These are phyloP conservation scores for Diaporthe nobilis DNA, from an alignment of 2,329 filamentous ascomycete species.

Conservation along the genomic window DNA sequence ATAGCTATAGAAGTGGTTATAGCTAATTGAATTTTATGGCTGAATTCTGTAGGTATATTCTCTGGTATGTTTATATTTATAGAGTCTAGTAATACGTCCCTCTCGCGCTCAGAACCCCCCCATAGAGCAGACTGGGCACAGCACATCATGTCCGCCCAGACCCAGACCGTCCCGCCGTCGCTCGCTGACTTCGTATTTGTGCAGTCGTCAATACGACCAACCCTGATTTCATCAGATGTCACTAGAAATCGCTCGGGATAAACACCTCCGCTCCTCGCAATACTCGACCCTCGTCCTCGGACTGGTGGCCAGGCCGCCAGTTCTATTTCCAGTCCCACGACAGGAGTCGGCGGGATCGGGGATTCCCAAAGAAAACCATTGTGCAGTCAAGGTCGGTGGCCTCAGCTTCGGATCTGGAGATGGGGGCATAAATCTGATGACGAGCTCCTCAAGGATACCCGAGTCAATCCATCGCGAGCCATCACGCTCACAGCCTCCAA, in stretches of 20 bases:
- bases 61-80: too few species aligned
- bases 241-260: not conserved
- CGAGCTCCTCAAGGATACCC: constrained; percentile 15
- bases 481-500: not conserved
- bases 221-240: constrained; percentile 5
- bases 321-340: constrained; percentile 8
- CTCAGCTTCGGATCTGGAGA: not conserved
- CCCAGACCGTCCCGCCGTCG: not conserved
- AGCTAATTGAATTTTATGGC: too few species aligned
- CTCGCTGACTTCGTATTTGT: constrained; percentile 22
- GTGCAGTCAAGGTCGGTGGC: not conserved
- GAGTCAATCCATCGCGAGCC: constrained; percentile 19
- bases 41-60: too few species aligned
- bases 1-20: too few species aligned
- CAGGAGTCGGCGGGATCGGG: not conserved
- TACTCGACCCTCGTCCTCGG: constrained; percentile 5
- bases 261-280: not conserved
- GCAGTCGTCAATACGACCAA: constrained; percentile 6
- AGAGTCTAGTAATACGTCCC: not conserved
- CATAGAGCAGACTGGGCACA: not conserved
- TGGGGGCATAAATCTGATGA: constrained; percentile 21
- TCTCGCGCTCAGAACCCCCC: not conserved
- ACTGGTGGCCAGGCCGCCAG: not conserved
- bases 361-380: not conserved
- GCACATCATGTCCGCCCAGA: constrained; percentile 20